A percentile compares a stretch with the other conserved stretches of the same genome.
These are phyloP conservation scores for Domatiomyces globalis DNA, from an alignment of 2,329 filamentous ascomycete genomes.

Conservation along the genomic window DNA sequence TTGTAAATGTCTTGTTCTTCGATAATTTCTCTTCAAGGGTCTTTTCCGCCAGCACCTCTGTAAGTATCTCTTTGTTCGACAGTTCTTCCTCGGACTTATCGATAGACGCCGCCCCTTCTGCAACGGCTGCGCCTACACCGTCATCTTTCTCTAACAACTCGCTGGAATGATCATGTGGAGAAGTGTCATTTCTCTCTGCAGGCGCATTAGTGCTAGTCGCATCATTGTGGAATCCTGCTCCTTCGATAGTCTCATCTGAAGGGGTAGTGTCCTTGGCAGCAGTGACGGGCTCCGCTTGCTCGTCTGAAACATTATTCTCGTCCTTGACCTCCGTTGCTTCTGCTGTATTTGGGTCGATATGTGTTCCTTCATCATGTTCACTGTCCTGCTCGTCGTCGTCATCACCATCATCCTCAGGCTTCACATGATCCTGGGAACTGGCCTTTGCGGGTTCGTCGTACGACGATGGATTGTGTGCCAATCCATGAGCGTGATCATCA, in stretches of 20 bases:
- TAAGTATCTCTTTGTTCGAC: no score
- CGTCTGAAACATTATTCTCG: background rate
- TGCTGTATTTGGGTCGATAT: background rate
- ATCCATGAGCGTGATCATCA: constrained; percentile 6
- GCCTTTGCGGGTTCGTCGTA: background rate
- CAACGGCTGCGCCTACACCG: no score
- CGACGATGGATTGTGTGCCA: background rate
- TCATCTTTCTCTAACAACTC: background rate
- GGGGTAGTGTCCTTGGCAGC: background rate
- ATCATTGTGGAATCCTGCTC: background rate
- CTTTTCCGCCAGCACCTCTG: background rate
- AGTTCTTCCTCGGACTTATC: no score
- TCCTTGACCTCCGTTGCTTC: background rate
- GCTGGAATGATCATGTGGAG: background rate
- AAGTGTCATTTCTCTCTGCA: no score
- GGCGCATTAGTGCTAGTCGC: no score
- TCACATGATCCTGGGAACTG: background rate
- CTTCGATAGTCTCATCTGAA: background rate
- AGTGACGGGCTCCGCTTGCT: background rate
- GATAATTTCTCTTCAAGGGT: background rate
- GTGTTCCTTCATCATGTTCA: background rate
- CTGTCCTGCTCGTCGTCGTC: background rate
- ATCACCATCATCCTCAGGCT: background rate
- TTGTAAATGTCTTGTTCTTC: background rate
- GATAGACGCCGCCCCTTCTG: background rate